A percentile compares a stretch with the other conserved stretches of the same genome.
These are phyloP conservation scores for Dictyophora rubrovolvata DNA, from an alignment of 768 basidiomycete genomes.

Conservation along the genomic window DNA sequence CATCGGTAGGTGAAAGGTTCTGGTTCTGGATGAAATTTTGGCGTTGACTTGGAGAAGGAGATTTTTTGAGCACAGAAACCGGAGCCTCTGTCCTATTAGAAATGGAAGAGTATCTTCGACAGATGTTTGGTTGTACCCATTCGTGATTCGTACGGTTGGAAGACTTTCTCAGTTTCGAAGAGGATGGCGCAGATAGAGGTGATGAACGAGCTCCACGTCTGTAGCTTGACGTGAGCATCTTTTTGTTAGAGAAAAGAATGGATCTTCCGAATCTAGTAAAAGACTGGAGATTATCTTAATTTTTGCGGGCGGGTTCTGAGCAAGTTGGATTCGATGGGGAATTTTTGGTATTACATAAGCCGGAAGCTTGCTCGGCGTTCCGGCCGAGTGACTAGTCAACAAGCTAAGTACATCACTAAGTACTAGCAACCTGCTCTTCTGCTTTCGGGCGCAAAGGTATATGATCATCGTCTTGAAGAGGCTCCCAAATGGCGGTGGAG, in stretches of 20 bases:
- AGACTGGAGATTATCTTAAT: background rate
- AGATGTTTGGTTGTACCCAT: background rate
- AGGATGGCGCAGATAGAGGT: background rate
- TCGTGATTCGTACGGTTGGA: slow-evolving; percentile 4
- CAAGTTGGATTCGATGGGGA: background rate
- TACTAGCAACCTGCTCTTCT: background rate
- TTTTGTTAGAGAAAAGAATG: background rate
- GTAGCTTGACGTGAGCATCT: background rate
- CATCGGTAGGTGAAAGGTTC: slow-evolving; percentile 12
- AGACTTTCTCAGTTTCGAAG: background rate
- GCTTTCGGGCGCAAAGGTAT: background rate
- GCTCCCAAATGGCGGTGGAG: background rate
- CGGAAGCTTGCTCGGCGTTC: no score
- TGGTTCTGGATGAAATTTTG: slow-evolving; percentile 26
- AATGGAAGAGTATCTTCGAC: slow-evolving; percentile 46
- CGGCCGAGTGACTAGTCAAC: no score
- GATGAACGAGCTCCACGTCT: background rate
- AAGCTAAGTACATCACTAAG: no score
- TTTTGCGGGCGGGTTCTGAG: background rate
- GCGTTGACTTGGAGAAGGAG: slow-evolving; percentile 28
- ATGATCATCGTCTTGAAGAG: background rate
- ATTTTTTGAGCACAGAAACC: slow-evolving; percentile 33
- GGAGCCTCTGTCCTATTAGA: slow-evolving; percentile 46
- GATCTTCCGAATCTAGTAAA: background rate
- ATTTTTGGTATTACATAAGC: no score